Percentiles rank a stretch among this genome's conserved stretches.
phyloP scores from a whole-genome alignment of 2,329 filamentous ascomycete genomes.

The Epichloe aotearoae region DNA sequence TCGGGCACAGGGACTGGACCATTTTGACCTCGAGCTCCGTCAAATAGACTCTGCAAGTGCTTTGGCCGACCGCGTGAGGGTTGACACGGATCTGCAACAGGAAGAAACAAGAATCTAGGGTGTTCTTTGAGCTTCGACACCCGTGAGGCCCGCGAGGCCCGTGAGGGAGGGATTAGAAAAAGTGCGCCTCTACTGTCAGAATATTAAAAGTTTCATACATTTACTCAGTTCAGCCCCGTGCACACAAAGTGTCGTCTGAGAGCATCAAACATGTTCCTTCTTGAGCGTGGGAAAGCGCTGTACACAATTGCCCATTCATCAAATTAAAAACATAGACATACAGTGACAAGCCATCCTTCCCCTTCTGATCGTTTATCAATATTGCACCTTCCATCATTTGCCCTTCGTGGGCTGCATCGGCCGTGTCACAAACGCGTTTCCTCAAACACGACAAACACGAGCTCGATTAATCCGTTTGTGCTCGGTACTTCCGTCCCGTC shows the following conservation, averaged over 20 bases:
- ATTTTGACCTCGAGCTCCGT: conserved; percentile 20
- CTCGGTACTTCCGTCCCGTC: conserved; percentile 10
- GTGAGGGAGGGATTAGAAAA: not conserved
- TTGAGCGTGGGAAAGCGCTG: not conserved
- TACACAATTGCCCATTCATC: not conserved
- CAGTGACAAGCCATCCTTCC: not conserved
- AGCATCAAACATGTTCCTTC: not conserved
- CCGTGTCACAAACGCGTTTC: not conserved
- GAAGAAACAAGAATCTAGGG: conserved; percentile 19
- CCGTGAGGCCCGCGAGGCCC: not conserved
- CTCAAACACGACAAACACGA: not conserved
- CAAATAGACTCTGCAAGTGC: conserved; percentile 14
- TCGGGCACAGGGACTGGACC: conserved; percentile 9
- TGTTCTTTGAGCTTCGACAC: conserved; percentile 6
- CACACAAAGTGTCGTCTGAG: not conserved
- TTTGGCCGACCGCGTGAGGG: conserved; percentile 2
- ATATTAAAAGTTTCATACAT: no score
- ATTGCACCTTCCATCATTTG: not conserved
- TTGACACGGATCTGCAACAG: conserved; percentile 17
- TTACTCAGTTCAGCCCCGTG: no score
- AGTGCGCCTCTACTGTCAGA: no score
- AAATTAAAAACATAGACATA: not conserved
- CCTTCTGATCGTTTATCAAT: not conserved
- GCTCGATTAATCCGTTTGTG: conserved; percentile 9
- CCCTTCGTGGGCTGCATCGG: not conserved